These are phyloP conservation scores for Eremochloa ophiuroides DNA, from an alignment of 176 grass and related monocot genomes.

Conservation along the genomic window DNA sequence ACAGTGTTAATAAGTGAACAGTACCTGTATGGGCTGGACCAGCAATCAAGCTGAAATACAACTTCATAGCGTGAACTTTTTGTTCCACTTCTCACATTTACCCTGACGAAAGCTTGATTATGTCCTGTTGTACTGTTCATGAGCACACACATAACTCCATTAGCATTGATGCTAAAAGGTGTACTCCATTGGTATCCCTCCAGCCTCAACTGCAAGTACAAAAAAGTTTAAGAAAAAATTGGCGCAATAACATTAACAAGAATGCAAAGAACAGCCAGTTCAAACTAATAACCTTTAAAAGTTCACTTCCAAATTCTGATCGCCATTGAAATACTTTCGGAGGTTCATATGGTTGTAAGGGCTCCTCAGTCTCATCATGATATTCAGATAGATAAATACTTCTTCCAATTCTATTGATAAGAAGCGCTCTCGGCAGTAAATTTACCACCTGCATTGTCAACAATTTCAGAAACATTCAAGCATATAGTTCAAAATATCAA, in stretches of 20 bases:
- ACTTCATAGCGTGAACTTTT: slow-evolving; percentile 94
- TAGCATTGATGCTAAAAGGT: slow-evolving; percentile 85
- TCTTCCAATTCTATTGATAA: slow-evolving; percentile 76
- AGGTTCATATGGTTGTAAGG: slow-evolving; percentile 62
- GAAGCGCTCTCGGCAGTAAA: slow-evolving; percentile 71
- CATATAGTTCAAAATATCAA: neutral
- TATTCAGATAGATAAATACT: slow-evolving; percentile 73
- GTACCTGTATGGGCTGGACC: slow-evolving; percentile 92
- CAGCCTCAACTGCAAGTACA: slow-evolving; percentile 57
- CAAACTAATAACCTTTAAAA: slow-evolving; percentile 68
- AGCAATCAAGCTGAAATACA: slow-evolving; percentile 69
- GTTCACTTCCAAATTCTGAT: slow-evolving; percentile 71
- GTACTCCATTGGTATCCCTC: slow-evolving; percentile 91
- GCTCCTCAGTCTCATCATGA: slow-evolving; percentile 55
- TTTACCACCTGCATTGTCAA: slow-evolving; percentile 63
- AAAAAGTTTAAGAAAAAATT: slow-evolving; percentile 5
- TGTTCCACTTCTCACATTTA: slow-evolving; percentile 77
- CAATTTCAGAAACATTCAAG: slow-evolving; percentile 14
- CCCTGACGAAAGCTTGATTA: slow-evolving; percentile 70
- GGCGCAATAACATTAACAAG: neutral
- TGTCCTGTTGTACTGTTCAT: slow-evolving; percentile 57
- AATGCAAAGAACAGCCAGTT: slow-evolving; percentile 13
- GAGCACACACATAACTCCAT: slow-evolving; percentile 83
- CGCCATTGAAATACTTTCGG: slow-evolving; percentile 87
- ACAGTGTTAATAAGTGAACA: neutral